Evolutionary conservation across 2,329 filamentous ascomycete species (phyloP), one percentile per base, ranked within the genome.

Genomic region (Colletotrichum tropicale): DNA sequence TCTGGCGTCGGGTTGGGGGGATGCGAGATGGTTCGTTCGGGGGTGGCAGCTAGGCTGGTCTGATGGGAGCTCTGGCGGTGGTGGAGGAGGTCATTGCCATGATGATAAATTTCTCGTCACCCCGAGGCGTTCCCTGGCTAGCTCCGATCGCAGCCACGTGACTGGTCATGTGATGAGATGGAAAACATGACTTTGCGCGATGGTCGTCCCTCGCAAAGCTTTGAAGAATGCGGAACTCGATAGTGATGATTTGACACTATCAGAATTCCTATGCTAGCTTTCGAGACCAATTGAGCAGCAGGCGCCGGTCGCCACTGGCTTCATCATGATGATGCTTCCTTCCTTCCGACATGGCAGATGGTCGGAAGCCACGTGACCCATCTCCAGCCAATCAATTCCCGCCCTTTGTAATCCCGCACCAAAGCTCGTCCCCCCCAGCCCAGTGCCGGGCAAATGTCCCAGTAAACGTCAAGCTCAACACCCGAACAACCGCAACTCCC

Each of bases 71-170:
- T 75, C 28, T 24, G 21, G 15, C 24, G 58, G 65, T 36, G 60
- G 71, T 70, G 74, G 74, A 74, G 70, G 74, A 76, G 66, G 74
- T 61, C 36, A 66, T 34, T 34, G 24, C 30, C 61, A 78, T 75
- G 66, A 65, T 78, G 77, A 78, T 78, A 78, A 78, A 77, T 78
- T 78, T 77, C 76, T 78, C 77, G 77, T 75, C 74, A 70, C 69
- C 68, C 71, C 72, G 67, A 77, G 58, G 36, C 64, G 68, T 71
- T 55, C 60, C 67, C 62, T 67, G 58, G 48, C 69, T 76, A 73
- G 69, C 76, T 76, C 74, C 61, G 26, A 56, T 38, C 8, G 36
- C 34, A 5, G 52, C 26, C 76, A 76, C 74, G 76, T 76, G 76
- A 62, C 8, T 0, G 2, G 18, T 77, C 77, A 78, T 68, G 77